phyloP scores from a whole-genome alignment of 2,329 filamentous ascomycete species.

The Lachnellula arida region DNA sequence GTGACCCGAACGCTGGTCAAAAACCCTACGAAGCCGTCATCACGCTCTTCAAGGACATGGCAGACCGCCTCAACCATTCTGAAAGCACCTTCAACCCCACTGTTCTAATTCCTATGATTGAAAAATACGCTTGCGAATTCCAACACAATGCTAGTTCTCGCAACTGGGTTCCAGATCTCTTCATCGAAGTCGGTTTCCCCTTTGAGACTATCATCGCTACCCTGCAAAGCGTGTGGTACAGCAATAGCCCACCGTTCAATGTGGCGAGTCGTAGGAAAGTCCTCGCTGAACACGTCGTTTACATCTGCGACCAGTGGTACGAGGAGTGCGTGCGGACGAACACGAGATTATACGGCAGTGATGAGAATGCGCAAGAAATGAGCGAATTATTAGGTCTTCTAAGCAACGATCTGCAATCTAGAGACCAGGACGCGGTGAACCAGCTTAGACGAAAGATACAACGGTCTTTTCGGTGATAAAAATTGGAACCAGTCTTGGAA shows the following conservation, averaged over 20 bases:
- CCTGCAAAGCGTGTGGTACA: conserved; percentile 63
- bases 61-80: conserved; percentile 59
- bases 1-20: conserved; percentile 36
- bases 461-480: conserved; percentile 34
- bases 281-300: conserved; percentile 58
- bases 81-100: conserved; percentile 63
- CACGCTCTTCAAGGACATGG: conserved; percentile 58
- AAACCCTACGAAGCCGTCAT: conserved; percentile 68
- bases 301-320: conserved; percentile 58
- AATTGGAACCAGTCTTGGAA: neutral
- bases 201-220: conserved; percentile 57
- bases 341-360: conserved; percentile 53
- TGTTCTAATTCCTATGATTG: conserved; percentile 56
- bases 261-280: conserved; percentile 48
- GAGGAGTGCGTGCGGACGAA: conserved; percentile 49
- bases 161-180: conserved; percentile 50
- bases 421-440: conserved; percentile 36
- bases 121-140: conserved; percentile 55
- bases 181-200: conserved; percentile 57
- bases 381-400: conserved; percentile 42
- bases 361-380: conserved; percentile 48
- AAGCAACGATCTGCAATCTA: conserved; percentile 37
- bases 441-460: conserved; percentile 39
- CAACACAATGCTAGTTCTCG: conserved; percentile 49
- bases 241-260: conserved; percentile 60